phyloP scores from a whole-genome alignment of 2,329 filamentous ascomycete genomes.

The Cryphonectria radicalis region DNA sequence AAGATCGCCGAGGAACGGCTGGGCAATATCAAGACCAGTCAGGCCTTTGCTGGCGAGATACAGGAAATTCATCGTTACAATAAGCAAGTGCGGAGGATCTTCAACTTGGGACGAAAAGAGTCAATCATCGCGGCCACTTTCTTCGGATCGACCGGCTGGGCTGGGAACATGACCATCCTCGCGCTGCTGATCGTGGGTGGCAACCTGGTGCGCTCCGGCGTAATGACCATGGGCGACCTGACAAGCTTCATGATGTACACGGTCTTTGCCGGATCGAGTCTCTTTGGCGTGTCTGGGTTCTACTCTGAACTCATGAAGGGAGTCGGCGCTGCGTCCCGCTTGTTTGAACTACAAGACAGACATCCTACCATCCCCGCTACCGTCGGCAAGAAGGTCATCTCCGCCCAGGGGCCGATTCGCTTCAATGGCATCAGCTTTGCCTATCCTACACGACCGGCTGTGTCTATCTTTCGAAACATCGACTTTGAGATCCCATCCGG shows the following conservation, averaged over 20 bases:
- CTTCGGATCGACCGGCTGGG: conserved; percentile 83
- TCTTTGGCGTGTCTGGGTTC: conserved; percentile 93
- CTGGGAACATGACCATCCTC: conserved; percentile 95
- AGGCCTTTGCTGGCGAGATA: conserved; percentile 92
- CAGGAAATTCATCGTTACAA: conserved; percentile 93
- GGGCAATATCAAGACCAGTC: conserved; percentile 94
- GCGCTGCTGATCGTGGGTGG: conserved; percentile 89
- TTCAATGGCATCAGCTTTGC: conserved; percentile 87
- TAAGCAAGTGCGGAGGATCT: conserved; percentile 88
- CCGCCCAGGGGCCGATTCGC: conserved; percentile 84
- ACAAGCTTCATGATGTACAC: conserved; percentile 99
- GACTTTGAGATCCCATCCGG: conserved; percentile 91
- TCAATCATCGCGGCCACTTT: conserved; percentile 89
- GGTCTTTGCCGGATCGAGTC: conserved; percentile 79
- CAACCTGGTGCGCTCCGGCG: conserved; percentile 82
- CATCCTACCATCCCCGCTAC: conserved; percentile 87
- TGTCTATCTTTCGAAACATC: conserved; percentile 86
- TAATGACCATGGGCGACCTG: conserved; percentile 87
- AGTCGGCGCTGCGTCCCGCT: conserved; percentile 90
- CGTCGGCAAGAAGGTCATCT: conserved; percentile 75
- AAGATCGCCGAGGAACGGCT: conserved; percentile 98
- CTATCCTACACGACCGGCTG: conserved; percentile 91
- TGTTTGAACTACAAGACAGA: conserved; percentile 95
- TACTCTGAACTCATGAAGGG: conserved; percentile 99
- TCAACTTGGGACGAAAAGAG: conserved; percentile 83